Evolutionary conservation across 2,329 filamentous ascomycete genomes (phyloP), one percentile per base, ranked within the genome.

Genomic region (Colletotrichum somersetense): DNA sequence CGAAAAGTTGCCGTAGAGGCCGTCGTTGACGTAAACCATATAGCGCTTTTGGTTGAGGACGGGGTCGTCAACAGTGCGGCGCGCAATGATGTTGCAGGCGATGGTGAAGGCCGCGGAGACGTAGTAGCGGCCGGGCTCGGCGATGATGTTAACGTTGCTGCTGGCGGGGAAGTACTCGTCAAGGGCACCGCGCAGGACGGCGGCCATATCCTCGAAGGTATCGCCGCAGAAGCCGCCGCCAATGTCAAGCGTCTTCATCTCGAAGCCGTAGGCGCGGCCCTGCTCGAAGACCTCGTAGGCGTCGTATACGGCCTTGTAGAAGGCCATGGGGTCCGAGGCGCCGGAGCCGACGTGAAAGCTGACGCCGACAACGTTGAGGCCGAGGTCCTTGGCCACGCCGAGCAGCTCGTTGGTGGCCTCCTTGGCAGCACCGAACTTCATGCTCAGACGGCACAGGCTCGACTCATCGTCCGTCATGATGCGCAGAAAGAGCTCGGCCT

Each of bases 291-390:
- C 95, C 73, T 86, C 83, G 75, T 96, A 92, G 23, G 96, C 95
- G 78, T 99, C 96, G 78, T 91, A 89, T 62, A 98, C 95, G 26
- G 96, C 96, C 83, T 96, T 96, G 81, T 92, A 87, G 83, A 97
- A 98, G 18, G 95, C 94, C 73, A 90, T 85, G n/a, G 96, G 95
- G 80, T 99, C 96, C 44, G 95, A 96, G 16, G 96, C 96, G 38
- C 96, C 96, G 3, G 96, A 99, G 73, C 96, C 96, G 70, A 99
- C 95, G 81, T 99, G 96, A 87, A 99, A 99, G 81, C 95, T 97
- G 70, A 98, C 96, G 61, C 96, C 96, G 20, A 97, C 93, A 40
- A 99, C 93, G 77, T 96, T 97, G 76, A 99, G 91, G 23, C 91
- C 91, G 40, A 99, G 88, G 71, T 94, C 86, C 82, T 91, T 92